Evolutionary conservation across 2,329 filamentous ascomycete genomes (phyloP), one percentile per base, ranked within the genome.

Genomic region (Pseudogymnoascus pannorum): DNA sequence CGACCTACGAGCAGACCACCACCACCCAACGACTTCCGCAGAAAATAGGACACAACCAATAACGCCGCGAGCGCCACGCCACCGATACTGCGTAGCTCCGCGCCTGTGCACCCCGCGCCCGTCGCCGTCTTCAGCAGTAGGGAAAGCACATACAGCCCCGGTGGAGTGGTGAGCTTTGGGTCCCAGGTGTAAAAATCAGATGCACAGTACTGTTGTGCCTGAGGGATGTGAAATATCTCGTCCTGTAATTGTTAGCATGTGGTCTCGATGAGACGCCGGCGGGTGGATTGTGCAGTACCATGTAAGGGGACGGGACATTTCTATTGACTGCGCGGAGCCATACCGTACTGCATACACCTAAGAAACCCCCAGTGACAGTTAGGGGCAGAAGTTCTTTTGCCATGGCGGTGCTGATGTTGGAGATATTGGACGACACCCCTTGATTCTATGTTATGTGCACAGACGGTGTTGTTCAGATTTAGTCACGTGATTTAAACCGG

Each of bases 121-220:
- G 57, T 38, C 57, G 18, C 31, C 6, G 31, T 12, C 58, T 54
- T 42, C 18, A 58, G 18, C 7, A 58, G 31, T 9, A 58, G 8
- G 67, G 61, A 71, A 70, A 20, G 69, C 61, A 74, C 79, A 72
- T 79, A 91, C 77, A 99, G 77, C 33, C 92, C 94, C 0, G 94
- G 93, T 0, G 94, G 94, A 1, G 94, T 99, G 0, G 94, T 99
- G 71, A 99, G 94, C 73, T 97, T 99, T 63, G 93, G 88, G 74
- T 99, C 92, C 94, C 94, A 99, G 61, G 90, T 80, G 11, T 74
- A 72, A 76, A 88, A 96, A 60, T 82, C 81, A 9, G 88, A 87
- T 40, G 82, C 73, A 73, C 92, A 97, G 73, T 96, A 99, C 29
- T 83, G 85, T 69, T 96, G 91, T 0, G 92, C 92, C 75, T 99